Base-by-base conservation (phyloP, 2,329 filamentous ascomycete species). In the Venturia oleaginea region DNA sequence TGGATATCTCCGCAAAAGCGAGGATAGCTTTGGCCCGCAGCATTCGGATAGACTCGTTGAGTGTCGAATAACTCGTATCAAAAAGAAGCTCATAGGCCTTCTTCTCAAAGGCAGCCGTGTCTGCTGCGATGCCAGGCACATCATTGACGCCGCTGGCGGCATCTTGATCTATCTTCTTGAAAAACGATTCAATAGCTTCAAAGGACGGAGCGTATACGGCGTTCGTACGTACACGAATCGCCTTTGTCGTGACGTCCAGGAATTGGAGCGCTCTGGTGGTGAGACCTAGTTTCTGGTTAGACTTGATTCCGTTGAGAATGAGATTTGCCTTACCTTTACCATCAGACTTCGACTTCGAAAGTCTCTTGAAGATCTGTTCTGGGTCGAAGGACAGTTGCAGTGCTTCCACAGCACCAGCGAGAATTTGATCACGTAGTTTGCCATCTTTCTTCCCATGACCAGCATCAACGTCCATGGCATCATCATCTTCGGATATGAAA, bases 391-490 rank as follows among this genome's bases (percentile, higher is more conserved):
- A 67, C 27, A 63, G 59, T 13, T 68, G 65, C 2, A 72, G 67
- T 17, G 68, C 65, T 27, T 68, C 63, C 17, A 73, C 66, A 63
- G 68, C 67, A 8, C 69, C 65, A 15, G 68, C 67, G 32, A 72
- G 68, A 61, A 62, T 59, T n/a, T 64, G 32, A 46, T 65, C 59
- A 32, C 55, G 57, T 22, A 30, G n/a, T 8, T 61, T 19, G 4
- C 66, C 71, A 65, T 65, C 71, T 68, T 71, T 34, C 46, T 68
- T 68, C 13, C 60, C 66, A n/a, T 72, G 69, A 4, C 69, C 70
- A 3, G 67, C 72, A 67, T 74, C 72, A 11, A 74, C 68, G 61
- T 74, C 72, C 72, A 74, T 74, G 51, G 70, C 69, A 17, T 71
- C 71, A 11, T 68, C 67, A 3, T 67, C 66, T 3, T 22, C 62